phyloP scores from a whole-genome alignment of 1,284 basidiomycete species.

The Hemileia vastatrix region DNA sequence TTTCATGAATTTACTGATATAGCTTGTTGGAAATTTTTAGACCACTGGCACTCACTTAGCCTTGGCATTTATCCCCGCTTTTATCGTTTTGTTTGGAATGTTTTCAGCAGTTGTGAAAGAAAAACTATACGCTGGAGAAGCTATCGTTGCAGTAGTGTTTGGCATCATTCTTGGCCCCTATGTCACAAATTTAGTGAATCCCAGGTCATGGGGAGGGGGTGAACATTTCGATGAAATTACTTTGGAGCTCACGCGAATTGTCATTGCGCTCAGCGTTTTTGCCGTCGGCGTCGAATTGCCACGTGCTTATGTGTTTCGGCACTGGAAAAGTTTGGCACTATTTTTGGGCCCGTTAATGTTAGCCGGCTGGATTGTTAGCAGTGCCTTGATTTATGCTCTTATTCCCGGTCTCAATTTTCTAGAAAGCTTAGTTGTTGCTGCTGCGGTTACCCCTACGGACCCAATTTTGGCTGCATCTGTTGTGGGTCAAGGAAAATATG shows the following conservation, averaged over 20 bases:
- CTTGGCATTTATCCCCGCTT: constrained; percentile 14
- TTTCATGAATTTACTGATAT: too few relatives aligned
- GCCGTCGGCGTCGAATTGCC: constrained; percentile 86
- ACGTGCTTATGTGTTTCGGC: constrained; percentile 56
- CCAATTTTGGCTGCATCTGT: constrained; percentile 68
- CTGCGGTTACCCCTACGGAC: constrained; percentile 92
- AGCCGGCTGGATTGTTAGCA: constrained; percentile 37
- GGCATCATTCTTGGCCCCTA: constrained; percentile 87
- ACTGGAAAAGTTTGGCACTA: constrained; percentile 81
- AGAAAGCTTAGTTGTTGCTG: constrained; percentile 75
- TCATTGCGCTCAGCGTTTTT: constrained; percentile 94
- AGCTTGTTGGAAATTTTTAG: too few relatives aligned
- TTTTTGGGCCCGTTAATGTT: constrained; percentile 53
- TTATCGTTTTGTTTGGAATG: constrained; percentile 17
- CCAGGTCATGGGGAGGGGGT: constrained; percentile 64
- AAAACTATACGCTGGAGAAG: constrained; percentile 81
- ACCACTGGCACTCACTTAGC: constrained; percentile 5
- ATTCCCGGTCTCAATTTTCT: constrained; percentile 78
- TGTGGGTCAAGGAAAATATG: constrained; percentile 85
- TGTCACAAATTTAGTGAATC: constrained; percentile 73
- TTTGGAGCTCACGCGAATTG: constrained; percentile 80
- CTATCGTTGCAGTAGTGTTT: constrained; percentile 86
- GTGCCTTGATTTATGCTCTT: constrained; percentile 69
- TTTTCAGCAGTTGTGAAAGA: constrained; percentile 22
- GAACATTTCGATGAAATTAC: constrained; percentile 43